Evolutionary conservation across 345 rosid species (phyloP).

Genomic region (Eucalyptus erythrocorys): DNA sequence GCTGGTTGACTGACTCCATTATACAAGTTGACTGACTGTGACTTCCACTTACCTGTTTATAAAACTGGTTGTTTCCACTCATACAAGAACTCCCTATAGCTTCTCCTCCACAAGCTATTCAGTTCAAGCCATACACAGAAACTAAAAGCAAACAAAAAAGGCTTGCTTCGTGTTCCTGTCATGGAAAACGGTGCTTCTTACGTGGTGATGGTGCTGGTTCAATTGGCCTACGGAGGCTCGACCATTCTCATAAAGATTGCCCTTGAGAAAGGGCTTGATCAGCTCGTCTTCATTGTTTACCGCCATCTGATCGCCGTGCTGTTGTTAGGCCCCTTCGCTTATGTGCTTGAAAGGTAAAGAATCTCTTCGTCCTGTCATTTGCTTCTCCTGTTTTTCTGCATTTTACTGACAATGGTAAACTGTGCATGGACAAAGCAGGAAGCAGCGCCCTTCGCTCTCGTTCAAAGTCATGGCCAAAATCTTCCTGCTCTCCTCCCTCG

Average conservation of each 20-base stretch:
- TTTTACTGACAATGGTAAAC: background rate
- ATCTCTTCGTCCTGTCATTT: background rate
- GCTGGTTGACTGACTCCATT: background rate
- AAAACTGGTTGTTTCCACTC: no score
- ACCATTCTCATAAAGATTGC: conserved; percentile 34
- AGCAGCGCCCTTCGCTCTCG: conserved; percentile 17
- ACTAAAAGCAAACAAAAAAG: background rate
- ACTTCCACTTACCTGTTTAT: background rate
- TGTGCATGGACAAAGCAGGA: conserved; percentile 9
- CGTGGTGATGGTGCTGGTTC: conserved; percentile 17
- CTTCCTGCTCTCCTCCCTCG: conserved; percentile 26
- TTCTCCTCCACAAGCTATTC: background rate
- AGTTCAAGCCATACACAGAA: background rate
- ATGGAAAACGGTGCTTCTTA: conserved; percentile 7
- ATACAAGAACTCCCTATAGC: background rate
- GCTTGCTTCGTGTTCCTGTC: background rate
- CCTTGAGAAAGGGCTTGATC: conserved; percentile 19
- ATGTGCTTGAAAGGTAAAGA: conserved; percentile 26
- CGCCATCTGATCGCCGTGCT: conserved; percentile 19
- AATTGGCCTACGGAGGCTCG: conserved; percentile 22
- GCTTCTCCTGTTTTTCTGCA: background rate
- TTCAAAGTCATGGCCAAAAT: conserved; percentile 15
- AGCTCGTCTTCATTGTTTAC: conserved; percentile 27
- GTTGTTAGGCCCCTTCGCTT: conserved; percentile 29
- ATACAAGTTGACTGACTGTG: background rate